Evolutionary conservation across 1,139 yeast genomes (phyloP).

Genomic region (Hanseniaspora gamundiae): DNA sequence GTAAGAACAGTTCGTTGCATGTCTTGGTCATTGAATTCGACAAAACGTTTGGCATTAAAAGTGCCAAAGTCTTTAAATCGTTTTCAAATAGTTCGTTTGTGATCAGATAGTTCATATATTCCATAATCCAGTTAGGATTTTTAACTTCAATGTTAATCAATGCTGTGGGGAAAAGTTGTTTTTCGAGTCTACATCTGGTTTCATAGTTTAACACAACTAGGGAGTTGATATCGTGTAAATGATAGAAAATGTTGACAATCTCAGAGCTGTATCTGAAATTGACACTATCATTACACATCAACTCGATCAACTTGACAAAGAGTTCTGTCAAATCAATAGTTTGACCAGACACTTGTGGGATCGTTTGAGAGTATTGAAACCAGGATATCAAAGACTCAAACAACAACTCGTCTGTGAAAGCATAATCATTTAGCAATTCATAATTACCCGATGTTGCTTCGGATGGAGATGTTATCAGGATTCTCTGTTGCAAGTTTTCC

Average conservation of each 20-base stretch:
- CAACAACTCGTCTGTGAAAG: slow-evolving; percentile 12
- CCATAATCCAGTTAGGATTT: slow-evolving; percentile 24
- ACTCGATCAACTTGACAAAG: slow-evolving; percentile 21
- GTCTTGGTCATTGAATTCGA: slow-evolving; percentile 41
- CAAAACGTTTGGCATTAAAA: slow-evolving; percentile 39
- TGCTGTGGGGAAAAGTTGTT: slow-evolving; percentile 23
- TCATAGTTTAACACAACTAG: slow-evolving; percentile 23
- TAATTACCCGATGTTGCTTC: slow-evolving; percentile 2
- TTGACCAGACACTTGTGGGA: slow-evolving; percentile 27
- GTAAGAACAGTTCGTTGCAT: slow-evolving; percentile 33
- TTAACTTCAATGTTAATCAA: slow-evolving; percentile 8
- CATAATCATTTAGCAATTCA: slow-evolving; percentile 2
- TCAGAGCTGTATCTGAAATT: slow-evolving; percentile 18
- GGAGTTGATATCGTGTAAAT: slow-evolving; percentile 3
- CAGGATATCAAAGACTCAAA: slow-evolving; percentile 29
- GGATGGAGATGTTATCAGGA: slow-evolving; percentile 1
- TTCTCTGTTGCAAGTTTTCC: slow-evolving; percentile 13
- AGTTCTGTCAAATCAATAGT: slow-evolving; percentile 28
- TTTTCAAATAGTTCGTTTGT: slow-evolving; percentile 29
- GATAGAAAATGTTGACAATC: slow-evolving; percentile 15
- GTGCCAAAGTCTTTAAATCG: slow-evolving; percentile 37
- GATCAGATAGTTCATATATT: slow-evolving; percentile 32
- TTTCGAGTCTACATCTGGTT: slow-evolving; percentile 22
- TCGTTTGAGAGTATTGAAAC: slow-evolving; percentile 25
- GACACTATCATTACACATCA: slow-evolving; percentile 18